Percentiles rank a stretch among this genome's conserved stretches.
phyloP scores from a whole-genome alignment of 2,329 filamentous ascomycete species.

The Apiospora pterosperma region DNA sequence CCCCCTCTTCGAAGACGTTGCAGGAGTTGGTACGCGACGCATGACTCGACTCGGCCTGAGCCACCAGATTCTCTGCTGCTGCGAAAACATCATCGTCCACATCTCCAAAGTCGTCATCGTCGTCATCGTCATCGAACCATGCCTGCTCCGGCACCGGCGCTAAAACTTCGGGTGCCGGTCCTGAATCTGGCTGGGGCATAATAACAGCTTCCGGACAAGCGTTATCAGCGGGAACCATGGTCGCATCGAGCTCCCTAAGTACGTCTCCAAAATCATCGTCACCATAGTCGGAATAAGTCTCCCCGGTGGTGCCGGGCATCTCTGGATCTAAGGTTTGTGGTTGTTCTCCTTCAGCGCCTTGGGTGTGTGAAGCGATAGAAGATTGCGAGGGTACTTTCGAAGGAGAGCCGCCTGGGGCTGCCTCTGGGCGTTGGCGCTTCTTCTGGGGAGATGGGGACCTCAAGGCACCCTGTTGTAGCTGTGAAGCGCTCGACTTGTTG shows the following conservation, averaged over 20 bases:
- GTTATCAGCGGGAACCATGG: slow-evolving; percentile 13
- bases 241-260: slow-evolving; percentile 51
- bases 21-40: slow-evolving; percentile 10
- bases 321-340: background rate
- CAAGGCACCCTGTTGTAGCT: slow-evolving; percentile 23
- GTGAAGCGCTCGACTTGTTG: slow-evolving; percentile 35
- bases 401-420: slow-evolving; percentile 16
- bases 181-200: slow-evolving; percentile 12
- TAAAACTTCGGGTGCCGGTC: slow-evolving; percentile 12
- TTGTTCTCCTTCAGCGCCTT: background rate
- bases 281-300: slow-evolving; percentile 44
- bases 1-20: background rate
- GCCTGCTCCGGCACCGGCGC: slow-evolving; percentile 11
- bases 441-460: slow-evolving; percentile 45
- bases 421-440: slow-evolving; percentile 16
- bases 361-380: slow-evolving; percentile 8
- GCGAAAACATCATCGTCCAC: slow-evolving; percentile 59
- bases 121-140: slow-evolving; percentile 4
- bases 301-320: background rate
- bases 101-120: slow-evolving; percentile 62
- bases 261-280: slow-evolving; percentile 58
- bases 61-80: slow-evolving; percentile 40
- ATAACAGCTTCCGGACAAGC: slow-evolving; percentile 6
- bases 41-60: slow-evolving; percentile 28
- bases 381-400: slow-evolving; percentile 15